These are phyloP conservation scores for Viola pubescens DNA, from an alignment of 441 rosid genomes.

Conservation along the genomic window DNA sequence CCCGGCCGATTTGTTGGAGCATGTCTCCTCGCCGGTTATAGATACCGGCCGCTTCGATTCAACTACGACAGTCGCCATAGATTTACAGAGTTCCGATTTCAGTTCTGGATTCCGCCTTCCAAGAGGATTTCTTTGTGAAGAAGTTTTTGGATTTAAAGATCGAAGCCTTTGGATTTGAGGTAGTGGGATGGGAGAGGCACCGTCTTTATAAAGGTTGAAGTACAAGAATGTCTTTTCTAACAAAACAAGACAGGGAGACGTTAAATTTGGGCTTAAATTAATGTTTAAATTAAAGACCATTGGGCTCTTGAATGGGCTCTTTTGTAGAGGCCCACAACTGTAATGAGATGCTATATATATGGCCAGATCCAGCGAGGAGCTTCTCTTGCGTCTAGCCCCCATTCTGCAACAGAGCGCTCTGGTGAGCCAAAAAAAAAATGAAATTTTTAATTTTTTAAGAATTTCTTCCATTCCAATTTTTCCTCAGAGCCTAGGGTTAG, in stretches of 20 bases:
- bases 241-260: background rate
- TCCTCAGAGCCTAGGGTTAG: too few species aligned
- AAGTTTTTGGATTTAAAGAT: background rate
- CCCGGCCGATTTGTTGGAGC: slow-evolving; percentile 34
- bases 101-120: background rate
- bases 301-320: too few species aligned
- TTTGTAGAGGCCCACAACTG: too few species aligned
- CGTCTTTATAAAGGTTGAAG: background rate
- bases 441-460: too few species aligned
- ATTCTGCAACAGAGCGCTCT: too few species aligned
- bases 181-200: background rate
- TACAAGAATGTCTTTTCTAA: background rate
- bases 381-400: too few species aligned
- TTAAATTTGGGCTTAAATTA: background rate
- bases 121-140: background rate
- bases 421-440: too few species aligned
- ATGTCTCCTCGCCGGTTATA: slow-evolving; percentile 38
- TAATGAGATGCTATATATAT: too few species aligned
- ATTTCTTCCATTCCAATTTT: too few species aligned
- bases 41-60: background rate
- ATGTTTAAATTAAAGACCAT: too few species aligned
- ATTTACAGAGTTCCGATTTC: background rate
- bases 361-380: too few species aligned
- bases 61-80: background rate
- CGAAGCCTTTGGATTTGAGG: background rate